phyloP scores from a whole-genome alignment of 2,329 filamentous ascomycete genomes.

The Ophiostoma sp. region DNA sequence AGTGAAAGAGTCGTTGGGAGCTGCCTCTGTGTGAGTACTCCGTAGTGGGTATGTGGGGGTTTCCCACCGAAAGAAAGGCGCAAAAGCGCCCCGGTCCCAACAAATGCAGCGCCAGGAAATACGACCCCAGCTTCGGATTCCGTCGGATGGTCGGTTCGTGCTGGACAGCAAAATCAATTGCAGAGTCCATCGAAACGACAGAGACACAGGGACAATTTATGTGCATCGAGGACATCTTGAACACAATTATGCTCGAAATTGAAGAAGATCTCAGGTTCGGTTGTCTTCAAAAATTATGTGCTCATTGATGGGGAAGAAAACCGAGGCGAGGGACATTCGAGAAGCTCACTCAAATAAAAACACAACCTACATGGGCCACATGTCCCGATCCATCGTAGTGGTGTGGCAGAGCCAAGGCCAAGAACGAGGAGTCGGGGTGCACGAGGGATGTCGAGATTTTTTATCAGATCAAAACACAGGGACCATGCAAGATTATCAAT shows the following conservation, averaged over 20 bases:
- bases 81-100: background rate
- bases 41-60: background rate
- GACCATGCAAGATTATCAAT: conserved; percentile 32
- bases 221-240: too few species aligned
- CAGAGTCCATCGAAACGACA: background rate
- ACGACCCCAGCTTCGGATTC: conserved; percentile 21
- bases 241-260: background rate
- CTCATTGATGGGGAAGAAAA: background rate
- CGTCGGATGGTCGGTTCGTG: conserved; percentile 21
- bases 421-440: background rate
- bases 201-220: background rate
- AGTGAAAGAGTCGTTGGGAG: background rate
- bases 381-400: background rate
- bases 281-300: background rate
- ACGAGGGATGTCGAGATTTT: conserved; percentile 10
- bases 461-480: conserved; percentile 26
- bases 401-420: background rate
- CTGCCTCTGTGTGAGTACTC: background rate
- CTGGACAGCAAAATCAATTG: background rate
- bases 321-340: background rate
- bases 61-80: background rate
- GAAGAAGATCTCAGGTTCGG: background rate
- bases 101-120: conserved; percentile 14
- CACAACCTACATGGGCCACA: background rate
- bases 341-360: background rate